A percentile compares a stretch with the other conserved stretches of the same genome.
Evolutionary conservation across 1,284 basidiomycete species (phyloP).

Genomic region (Polyporus tsugae): DNA sequence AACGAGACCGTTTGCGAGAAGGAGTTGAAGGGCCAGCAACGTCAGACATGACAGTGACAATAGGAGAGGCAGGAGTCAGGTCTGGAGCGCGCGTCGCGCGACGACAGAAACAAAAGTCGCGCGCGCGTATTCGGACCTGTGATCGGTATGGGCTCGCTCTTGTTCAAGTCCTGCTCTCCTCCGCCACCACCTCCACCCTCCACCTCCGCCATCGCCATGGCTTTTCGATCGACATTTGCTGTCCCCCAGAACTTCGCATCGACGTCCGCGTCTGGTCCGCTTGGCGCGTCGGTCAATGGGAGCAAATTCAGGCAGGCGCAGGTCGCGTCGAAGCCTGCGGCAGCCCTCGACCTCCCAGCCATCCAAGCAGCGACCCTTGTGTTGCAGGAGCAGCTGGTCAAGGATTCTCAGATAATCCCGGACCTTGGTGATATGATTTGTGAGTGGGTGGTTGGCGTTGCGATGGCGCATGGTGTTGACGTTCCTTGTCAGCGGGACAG

Average conservation of each 20-base stretch:
- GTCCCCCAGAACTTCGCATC: constrained; percentile 29
- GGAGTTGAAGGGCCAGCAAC: constrained; percentile 44
- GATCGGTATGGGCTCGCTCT: constrained; percentile 26
- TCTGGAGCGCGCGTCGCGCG: constrained; percentile 21
- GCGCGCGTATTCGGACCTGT: constrained; percentile 32
- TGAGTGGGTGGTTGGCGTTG: constrained; percentile 43
- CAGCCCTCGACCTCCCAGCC: constrained; percentile 64
- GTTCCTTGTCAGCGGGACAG: constrained; percentile 53
- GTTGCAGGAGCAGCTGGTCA: constrained; percentile 70
- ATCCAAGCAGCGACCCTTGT: constrained; percentile 72
- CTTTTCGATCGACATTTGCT: constrained; percentile 26
- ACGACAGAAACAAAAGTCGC: constrained; percentile 30
- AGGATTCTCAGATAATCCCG: constrained; percentile 76
- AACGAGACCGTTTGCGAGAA: constrained; percentile 75
- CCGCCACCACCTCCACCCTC: constrained; percentile 24
- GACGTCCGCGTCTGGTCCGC: constrained; percentile 27
- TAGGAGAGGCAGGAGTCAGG: constrained; percentile 7
- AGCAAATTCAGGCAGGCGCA: constrained; percentile 31
- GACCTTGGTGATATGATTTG: constrained; percentile 73
- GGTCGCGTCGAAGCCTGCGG: constrained; percentile 41
- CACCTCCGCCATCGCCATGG: constrained; percentile 19
- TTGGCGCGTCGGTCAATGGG: constrained; percentile 29
- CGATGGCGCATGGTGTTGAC: constrained; percentile 14
- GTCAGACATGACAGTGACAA: constrained; percentile 30
- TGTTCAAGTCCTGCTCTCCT: constrained; percentile 33